These are phyloP conservation scores for Metroxylon sagu DNA, from an alignment of 176 grass and related monocot genomes.

Conservation along the genomic window DNA sequence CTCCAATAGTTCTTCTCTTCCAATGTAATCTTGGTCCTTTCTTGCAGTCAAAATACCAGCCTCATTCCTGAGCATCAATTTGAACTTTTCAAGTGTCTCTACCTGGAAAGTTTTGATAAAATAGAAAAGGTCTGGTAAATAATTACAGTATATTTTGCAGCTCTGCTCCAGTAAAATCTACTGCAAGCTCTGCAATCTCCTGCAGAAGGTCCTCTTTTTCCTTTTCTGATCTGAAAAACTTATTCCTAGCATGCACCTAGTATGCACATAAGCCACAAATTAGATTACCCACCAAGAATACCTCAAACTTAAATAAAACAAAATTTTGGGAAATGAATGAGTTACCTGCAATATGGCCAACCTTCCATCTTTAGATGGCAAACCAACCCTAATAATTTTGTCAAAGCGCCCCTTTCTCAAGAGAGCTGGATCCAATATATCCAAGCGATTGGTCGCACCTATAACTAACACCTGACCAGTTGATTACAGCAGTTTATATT, in stretches of 20 bases:
- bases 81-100: not conserved
- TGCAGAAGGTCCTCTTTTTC: conserved; percentile 28
- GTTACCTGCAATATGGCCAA: conserved; percentile 30
- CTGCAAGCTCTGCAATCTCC: conserved; percentile 25
- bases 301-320: conserved; percentile 4
- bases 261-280: not conserved
- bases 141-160: conserved; percentile 32
- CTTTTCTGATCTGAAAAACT: conserved; percentile 26
- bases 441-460: conserved; percentile 34
- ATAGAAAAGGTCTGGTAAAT: not conserved
- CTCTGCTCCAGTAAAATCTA: conserved; percentile 36
- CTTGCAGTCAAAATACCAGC: conserved; percentile 37
- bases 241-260: conserved; percentile 36
- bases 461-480: conserved; percentile 30
- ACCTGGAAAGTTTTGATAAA: not conserved
- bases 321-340: not conserved
- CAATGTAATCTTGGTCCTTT: conserved; percentile 34
- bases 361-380: conserved; percentile 28
- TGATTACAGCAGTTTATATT: conserved; percentile 6
- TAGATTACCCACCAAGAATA: not conserved
- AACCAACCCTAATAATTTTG: conserved; percentile 34
- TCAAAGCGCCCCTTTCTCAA: conserved; percentile 34
- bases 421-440: conserved; percentile 36
- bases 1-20: conserved; percentile 29
- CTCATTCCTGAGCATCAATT: conserved; percentile 20